Evolutionary conservation across 106 monocot species (phyloP).

Genomic region (Gastrodia elata): DNA sequence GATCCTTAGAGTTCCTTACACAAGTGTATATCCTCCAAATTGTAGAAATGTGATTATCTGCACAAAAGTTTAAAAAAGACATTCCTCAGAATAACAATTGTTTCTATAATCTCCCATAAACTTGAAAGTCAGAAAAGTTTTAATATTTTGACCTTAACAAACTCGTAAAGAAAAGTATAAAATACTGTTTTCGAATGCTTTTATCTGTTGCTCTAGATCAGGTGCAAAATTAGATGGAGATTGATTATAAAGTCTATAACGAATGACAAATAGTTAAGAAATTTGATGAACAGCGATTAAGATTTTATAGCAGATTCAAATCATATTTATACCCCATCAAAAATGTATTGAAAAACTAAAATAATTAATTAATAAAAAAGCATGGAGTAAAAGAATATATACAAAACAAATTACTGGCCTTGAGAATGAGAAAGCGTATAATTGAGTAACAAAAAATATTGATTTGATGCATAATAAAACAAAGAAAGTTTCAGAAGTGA

Average conservation of each 20-base stretch:
- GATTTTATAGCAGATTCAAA: not conserved
- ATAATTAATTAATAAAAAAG: too few relatives aligned
- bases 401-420: too few relatives aligned
- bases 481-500: too few relatives aligned
- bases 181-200: not conserved
- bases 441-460: too few relatives aligned
- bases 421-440: too few relatives aligned
- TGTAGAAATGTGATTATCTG: slow-evolving; percentile 84
- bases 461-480: too few relatives aligned
- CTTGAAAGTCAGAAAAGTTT: not conserved
- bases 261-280: too few relatives aligned
- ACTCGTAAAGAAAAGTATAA: not conserved
- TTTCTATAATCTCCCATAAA: not conserved
- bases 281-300: too few relatives aligned
- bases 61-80: slow-evolving; percentile 12
- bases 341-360: not conserved
- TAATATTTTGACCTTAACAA: not conserved
- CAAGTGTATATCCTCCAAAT: slow-evolving; percentile 94
- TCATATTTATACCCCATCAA: not conserved
- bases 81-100: not conserved
- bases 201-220: not conserved
- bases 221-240: too few relatives aligned
- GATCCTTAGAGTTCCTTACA: slow-evolving; percentile 87
- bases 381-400: too few relatives aligned
- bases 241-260: too few relatives aligned